Base-by-base conservation (phyloP, 2,329 filamentous ascomycete species). In the Arthrinium phaeospermum region DNA sequence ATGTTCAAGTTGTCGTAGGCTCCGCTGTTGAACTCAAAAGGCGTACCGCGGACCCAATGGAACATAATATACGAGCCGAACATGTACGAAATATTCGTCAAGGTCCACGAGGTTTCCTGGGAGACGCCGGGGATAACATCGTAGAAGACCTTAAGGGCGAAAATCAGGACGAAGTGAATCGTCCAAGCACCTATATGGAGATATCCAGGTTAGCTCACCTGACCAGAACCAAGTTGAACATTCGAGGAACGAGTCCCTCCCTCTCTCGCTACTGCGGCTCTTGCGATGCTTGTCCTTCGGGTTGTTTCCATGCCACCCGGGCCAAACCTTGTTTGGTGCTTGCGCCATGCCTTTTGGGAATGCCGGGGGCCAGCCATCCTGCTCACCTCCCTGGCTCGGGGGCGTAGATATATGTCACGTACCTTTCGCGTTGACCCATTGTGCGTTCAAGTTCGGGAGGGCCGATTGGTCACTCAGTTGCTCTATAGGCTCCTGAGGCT, bases 371-470 rank as follows among this genome's bases (percentile, higher is more conserved):
- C n/a, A 13, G 46, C n/a, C 44, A 68, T 19, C 14, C 34, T 30
- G 27, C 12, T 14, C 67, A 41, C 57, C 34, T 64, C 34, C 41
- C 22, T 64, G 57, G 57, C 57, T n/a, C 34, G 34, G n/a, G 22
- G 57, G 57, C 34, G 12, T 64, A 64, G 57, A 64, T n/a, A 45
- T 68, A 68, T 68, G n/a, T 46, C 70, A 82, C 90, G 85, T 86
- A 98, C 96, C 96, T 91, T 99, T 99, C 80, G 95, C 94, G 84
- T 98, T 98, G 77, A 98, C 97, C 96, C 96, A 99, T 85, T 98
- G 94, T 77, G 96, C 95, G 84, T 99, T 99, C 80, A 98, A 86
- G 81, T 99, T 99, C 70, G 96, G 96, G 78, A 98, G 88, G 49
- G 94, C 94, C 72, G 95, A 94, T 87, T 98, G 96, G 84, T 99